These are phyloP conservation scores for Fagus crenata DNA, from an alignment of 306 rosid species.

Conservation along the genomic window DNA sequence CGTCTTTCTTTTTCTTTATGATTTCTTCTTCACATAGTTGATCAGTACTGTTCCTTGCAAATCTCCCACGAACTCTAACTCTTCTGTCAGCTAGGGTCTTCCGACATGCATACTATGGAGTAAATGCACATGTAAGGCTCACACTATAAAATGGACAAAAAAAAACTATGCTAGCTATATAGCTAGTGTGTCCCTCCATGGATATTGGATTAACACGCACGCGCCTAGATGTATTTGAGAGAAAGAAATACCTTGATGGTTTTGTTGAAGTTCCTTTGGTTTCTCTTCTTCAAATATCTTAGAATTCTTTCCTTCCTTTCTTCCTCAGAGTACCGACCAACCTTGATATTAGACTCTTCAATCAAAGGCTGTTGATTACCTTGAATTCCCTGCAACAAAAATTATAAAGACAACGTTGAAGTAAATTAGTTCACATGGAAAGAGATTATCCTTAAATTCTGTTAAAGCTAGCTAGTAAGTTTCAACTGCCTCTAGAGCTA, in stretches of 20 bases:
- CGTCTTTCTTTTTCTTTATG: conserved; percentile 36
- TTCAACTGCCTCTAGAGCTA: neutral
- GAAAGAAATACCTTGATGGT: conserved; percentile 60
- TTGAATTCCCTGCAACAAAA: conserved; percentile 50
- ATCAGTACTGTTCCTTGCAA: conserved; percentile 67
- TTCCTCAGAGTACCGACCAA: conserved; percentile 85
- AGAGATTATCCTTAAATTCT: too few species aligned
- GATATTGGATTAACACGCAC: too few species aligned
- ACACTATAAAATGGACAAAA: neutral
- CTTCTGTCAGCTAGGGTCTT: conserved; percentile 93
- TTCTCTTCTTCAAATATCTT: conserved; percentile 90
- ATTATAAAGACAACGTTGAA: neutral
- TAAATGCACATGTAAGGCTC: neutral
- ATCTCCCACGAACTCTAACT: conserved; percentile 93
- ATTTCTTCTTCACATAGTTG: conserved; percentile 45
- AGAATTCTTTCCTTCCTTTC: conserved; percentile 83
- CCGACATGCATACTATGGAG: conserved; percentile 80
- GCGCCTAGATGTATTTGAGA: neutral
- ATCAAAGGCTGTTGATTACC: conserved; percentile 51
- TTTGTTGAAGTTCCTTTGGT: conserved; percentile 92
- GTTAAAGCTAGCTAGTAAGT: neutral
- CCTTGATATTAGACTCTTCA: conserved; percentile 70
- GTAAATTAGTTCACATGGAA: neutral
- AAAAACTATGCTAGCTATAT: neutral
- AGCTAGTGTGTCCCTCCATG: too few species aligned